Conservation (phyloP, 352 stramenopile species). For the Globisporangium nagaii region DNA sequence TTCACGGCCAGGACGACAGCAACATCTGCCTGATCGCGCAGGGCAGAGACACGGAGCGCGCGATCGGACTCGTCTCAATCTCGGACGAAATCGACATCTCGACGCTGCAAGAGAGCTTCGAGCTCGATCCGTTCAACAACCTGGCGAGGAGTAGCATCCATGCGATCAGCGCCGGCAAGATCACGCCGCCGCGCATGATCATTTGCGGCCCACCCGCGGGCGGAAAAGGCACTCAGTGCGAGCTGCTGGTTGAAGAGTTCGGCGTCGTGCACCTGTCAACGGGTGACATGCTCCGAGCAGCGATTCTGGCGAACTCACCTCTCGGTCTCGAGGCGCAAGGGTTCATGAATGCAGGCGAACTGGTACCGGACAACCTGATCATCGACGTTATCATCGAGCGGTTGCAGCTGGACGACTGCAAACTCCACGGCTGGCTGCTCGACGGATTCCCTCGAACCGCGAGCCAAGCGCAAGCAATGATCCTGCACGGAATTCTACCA, state of each 20-base stretch:
- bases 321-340: constrained; percentile 29
- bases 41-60: constrained; percentile 21
- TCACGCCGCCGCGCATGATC: constrained; percentile 40
- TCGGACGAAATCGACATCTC: constrained; percentile 82
- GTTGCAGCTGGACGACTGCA: constrained; percentile 78
- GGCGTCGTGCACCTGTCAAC: constrained; percentile 89
- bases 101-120: constrained; percentile 81
- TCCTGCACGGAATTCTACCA: constrained; percentile 77
- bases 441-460: constrained; percentile 91
- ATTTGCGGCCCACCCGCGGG: constrained; percentile 75
- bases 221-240: constrained; percentile 96
- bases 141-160: constrained; percentile 38
- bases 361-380: constrained; percentile 45
- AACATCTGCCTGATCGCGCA: constrained; percentile 84
- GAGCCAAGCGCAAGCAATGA: constrained; percentile 76
- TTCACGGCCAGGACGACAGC: constrained; percentile 79
- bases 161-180: constrained; percentile 10
- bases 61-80: constrained; percentile 75
- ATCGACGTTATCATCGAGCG: constrained; percentile 56
- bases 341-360: constrained; percentile 40
- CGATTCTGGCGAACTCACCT: constrained; percentile 45
- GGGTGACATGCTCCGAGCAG: constrained; percentile 87
- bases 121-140: constrained; percentile 76
- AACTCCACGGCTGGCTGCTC: constrained; percentile 81
- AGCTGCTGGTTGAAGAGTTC: constrained; percentile 79